Evolutionary conservation across 2,329 filamentous ascomycete genomes (phyloP), one percentile per base, ranked within the genome.

Genomic region (Ilyonectria destructans): DNA sequence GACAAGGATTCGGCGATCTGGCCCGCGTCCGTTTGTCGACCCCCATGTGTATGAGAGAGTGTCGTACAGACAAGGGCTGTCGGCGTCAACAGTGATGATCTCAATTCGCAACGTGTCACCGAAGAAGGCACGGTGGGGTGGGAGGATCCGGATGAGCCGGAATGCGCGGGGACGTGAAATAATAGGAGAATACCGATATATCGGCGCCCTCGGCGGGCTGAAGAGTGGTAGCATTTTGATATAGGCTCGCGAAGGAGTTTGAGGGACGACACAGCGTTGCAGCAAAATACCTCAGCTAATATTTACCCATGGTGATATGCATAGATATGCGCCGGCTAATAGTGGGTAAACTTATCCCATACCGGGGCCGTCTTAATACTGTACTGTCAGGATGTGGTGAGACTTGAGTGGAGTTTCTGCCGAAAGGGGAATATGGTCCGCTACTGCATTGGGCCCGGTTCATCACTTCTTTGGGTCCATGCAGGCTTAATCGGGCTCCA

Each of bases 1-100:
- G n/a, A 81, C 69, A 19, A 77, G 58, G 17, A 81, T 65, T n/a
- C 59, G 64, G 6, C 79, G 71, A 49, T 75, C 61, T 5, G 77
- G 74, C 5, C 31, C 40, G n/a, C 48, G 21, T 3, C 51, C 13
- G 0, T 52, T 35, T 2, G 72, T 67, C 6, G 65, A 68, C n/a
- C 68, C 72, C 79, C 78, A 81, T 4, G 69, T 69, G 46, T 81
- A 81, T 3, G 78, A 80, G 15, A 81, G 73, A 15, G 78, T 73
- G 43, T 80, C 75, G 49, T 78, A 80, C 6, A 56, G 21, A 6
- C 58, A 35, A 9, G 46, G 48, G 3, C 48, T 65, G 46, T 71
- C 72, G 17, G 74, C 59, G 54, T 73, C 66, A 6, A 52, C 68
- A 45, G 78, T 74, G 31, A 77, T n/a, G 31, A 80, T 65, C 21